Conservation (phyloP, 2,329 filamentous ascomycete genomes). For the Penicillium sp. region DNA sequence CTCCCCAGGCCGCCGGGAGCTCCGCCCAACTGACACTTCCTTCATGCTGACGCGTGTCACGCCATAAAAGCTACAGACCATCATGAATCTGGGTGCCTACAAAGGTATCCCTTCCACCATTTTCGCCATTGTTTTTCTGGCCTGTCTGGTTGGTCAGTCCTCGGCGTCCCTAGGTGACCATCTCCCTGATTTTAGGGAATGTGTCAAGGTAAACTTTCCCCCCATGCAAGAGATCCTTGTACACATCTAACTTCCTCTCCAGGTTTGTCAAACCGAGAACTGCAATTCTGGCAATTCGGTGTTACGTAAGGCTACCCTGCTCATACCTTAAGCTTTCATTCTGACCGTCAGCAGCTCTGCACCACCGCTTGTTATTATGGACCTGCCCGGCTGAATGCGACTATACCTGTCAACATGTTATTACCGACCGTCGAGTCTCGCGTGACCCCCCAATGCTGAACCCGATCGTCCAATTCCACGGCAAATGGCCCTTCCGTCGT, state of each 20-base stretch:
- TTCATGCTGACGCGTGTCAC: constrained; percentile 18
- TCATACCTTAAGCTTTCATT: constrained; percentile 6
- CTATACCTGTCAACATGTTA: constrained; percentile 94
- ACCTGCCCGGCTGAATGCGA: constrained; percentile 92
- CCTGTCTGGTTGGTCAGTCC: constrained; percentile 38
- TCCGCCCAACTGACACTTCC: constrained; percentile 16
- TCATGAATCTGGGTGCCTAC: constrained; percentile 27
- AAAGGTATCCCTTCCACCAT: constrained; percentile 23
- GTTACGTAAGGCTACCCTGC: constrained; percentile 63
- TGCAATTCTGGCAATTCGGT: constrained; percentile 67
- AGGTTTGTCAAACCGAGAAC: constrained; percentile 82
- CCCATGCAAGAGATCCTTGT: not conserved
- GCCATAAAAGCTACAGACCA: constrained; percentile 18
- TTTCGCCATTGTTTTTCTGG: constrained; percentile 34
- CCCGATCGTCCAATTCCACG: constrained; percentile 87
- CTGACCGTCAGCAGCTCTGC: constrained; percentile 62
- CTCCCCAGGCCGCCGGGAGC: constrained; percentile 15
- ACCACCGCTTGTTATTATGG: constrained; percentile 88
- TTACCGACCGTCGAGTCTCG: constrained; percentile 71
- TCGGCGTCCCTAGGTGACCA: constrained; percentile 79
- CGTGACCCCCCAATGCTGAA: constrained; percentile 64
- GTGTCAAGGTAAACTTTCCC: constrained; percentile 66
- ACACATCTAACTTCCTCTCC: constrained; percentile 18
- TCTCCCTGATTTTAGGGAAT: constrained; percentile 83
- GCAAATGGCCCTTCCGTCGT: constrained; percentile 96